These are phyloP conservation scores for Zygosaccharomyces pseudobailii DNA, from an alignment of 1,139 yeast genomes.

Conservation along the genomic window DNA sequence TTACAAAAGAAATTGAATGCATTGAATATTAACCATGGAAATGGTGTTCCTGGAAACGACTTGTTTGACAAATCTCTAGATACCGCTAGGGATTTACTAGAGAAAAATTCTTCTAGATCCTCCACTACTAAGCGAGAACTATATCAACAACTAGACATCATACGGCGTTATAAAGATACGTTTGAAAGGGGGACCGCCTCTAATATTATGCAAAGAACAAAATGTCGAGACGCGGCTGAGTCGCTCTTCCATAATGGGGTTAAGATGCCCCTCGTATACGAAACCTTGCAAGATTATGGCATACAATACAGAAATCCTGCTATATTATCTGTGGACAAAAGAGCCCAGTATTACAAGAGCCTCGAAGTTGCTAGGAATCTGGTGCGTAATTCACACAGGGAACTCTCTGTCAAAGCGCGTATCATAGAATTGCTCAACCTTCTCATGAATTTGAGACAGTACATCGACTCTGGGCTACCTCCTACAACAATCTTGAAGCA, in stretches of 20 bases:
- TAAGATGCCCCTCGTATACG: constrained; percentile 31
- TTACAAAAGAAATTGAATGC: constrained; percentile 17
- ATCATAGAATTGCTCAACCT: constrained; percentile 17
- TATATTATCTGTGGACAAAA: constrained; percentile 19
- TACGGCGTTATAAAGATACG: constrained; percentile 16
- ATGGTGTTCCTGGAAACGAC: constrained; percentile 6
- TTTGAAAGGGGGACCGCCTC: constrained; percentile 20
- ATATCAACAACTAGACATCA: constrained; percentile 15
- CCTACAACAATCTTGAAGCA: constrained; percentile 17
- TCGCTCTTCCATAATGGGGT: constrained; percentile 27
- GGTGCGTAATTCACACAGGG: constrained; percentile 18
- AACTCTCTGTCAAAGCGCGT: constrained; percentile 16
- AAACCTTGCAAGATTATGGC: constrained; percentile 27
- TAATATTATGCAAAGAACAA: constrained; percentile 10
- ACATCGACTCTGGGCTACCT: constrained; percentile 26
- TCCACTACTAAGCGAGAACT: constrained; percentile 19
- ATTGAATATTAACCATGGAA: constrained; percentile 7
- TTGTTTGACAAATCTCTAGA: constrained; percentile 23
- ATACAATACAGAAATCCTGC: constrained; percentile 14
- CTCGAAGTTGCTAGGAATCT: constrained; percentile 25
- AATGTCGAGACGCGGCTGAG: constrained; percentile 24
- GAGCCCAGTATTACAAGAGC: constrained; percentile 27
- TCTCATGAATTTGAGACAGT: constrained; percentile 19
- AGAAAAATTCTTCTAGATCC: constrained; percentile 22
- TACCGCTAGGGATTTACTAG: constrained; percentile 21